phyloP scores from a whole-genome alignment of 2,329 filamentous ascomycete genomes.

The Cladosporium sp. region DNA sequence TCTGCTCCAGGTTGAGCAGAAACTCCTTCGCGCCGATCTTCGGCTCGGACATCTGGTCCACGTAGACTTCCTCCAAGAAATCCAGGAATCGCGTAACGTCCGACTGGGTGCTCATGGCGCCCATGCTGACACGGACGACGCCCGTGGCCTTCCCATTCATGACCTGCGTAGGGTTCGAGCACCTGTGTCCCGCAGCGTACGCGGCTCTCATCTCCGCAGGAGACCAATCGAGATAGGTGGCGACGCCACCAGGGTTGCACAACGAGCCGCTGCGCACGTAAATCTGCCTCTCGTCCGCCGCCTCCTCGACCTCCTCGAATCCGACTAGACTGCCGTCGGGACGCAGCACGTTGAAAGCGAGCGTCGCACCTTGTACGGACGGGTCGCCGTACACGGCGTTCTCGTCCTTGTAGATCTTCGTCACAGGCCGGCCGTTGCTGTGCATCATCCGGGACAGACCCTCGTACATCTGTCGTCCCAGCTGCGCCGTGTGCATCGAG shows the following conservation, averaged over 20 bases:
- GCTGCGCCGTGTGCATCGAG: slow-evolving; percentile 51
- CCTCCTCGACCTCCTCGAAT: slow-evolving; percentile 53
- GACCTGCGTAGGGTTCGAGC: slow-evolving; percentile 48
- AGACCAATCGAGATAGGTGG: slow-evolving; percentile 43
- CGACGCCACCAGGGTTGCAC: slow-evolving; percentile 50
- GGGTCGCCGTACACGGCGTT: slow-evolving; percentile 46
- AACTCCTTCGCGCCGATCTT: background rate
- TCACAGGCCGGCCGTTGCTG: slow-evolving; percentile 46
- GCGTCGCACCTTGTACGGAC: slow-evolving; percentile 52
- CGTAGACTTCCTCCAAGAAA: slow-evolving; percentile 29
- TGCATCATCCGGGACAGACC: slow-evolving; percentile 46
- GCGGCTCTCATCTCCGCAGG: slow-evolving; percentile 50
- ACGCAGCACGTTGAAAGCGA: slow-evolving; percentile 58
- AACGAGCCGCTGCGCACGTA: slow-evolving; percentile 56
- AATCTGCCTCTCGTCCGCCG: slow-evolving; percentile 50
- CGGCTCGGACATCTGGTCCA: slow-evolving; percentile 12
- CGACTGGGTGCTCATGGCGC: slow-evolving; percentile 53
- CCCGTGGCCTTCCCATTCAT: slow-evolving; percentile 52
- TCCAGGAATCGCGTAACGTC: slow-evolving; percentile 58
- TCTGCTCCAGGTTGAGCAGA: background rate
- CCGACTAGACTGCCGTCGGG: slow-evolving; percentile 49
- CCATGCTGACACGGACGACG: slow-evolving; percentile 55
- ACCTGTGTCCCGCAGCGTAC: slow-evolving; percentile 53
- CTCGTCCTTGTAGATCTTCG: slow-evolving; percentile 51
- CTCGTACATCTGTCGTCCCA: slow-evolving; percentile 46